Base-by-base conservation (phyloP, 768 basidiomycete genomes). In the Daedaleopsis nitida region DNA sequence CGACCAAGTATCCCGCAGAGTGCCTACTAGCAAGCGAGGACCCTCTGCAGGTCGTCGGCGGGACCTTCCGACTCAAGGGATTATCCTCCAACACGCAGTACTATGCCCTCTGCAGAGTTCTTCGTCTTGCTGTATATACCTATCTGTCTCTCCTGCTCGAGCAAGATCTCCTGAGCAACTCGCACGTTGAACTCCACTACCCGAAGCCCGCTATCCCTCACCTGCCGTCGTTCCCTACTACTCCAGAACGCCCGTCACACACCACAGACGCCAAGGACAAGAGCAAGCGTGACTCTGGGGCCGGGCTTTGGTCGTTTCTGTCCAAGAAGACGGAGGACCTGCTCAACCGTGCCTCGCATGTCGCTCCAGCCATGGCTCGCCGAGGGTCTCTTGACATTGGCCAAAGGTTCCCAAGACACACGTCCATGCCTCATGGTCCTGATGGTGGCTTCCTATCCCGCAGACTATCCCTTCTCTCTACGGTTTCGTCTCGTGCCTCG, bases 101-200 rank as follows among this genome's bases (percentile, higher is more conserved):
- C 63, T 62, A 66, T 3, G 59, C 77, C 0, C 76, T 91, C 0
- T 70, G 72, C 51, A 78, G 76, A 47, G 73, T 83, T 17, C 81
- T 91, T 16, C 80, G 82, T 16, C 65, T 88, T 11, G 67, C 80
- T 0, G 72, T 84, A 16, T 88, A 84, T 68, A 68, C 78, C 10
- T 82, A 86, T 65, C 77, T 87, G 1, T 84, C 86, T 1, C 76
- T 87, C 37, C 61, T 86, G 5, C 81, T 89, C 16, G 88, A 89
- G 66, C 86, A 88, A 67, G 78, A 81, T 39, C 70, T 87, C 5
- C 76, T 88, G 32, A 57, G 73, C 5, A 78, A 86, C 69, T 84
- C 80, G 0, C 72, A 79, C 52, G 78, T 86, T n/a, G 69, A 72
- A 8, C 71, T 88, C 37, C 74, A 70, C 37, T 81, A 78, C 55